Conservation (phyloP, 2,329 filamentous ascomycete species). For the Teratosphaeria nubilosa region DNA sequence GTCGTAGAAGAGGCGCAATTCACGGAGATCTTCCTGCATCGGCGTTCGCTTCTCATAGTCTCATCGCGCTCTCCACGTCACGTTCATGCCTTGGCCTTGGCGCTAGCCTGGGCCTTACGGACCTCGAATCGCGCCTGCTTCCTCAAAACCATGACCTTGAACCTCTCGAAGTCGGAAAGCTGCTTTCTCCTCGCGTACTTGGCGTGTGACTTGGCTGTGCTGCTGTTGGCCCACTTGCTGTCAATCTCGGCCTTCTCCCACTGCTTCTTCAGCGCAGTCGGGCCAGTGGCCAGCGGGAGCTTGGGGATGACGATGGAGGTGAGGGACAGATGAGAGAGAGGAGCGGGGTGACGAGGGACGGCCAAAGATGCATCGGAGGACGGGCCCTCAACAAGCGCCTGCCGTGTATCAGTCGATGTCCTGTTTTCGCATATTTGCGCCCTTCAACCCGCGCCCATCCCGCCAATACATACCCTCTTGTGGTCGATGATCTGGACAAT, state of each 20-base stretch:
- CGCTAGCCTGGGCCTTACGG: slow-evolving; percentile 89
- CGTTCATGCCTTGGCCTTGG: slow-evolving; percentile 59
- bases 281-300: slow-evolving; percentile 76
- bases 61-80: background rate
- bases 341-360: slow-evolving; percentile 77
- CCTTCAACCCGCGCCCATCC: background rate
- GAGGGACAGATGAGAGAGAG: slow-evolving; percentile 75
- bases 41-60: background rate
- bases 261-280: slow-evolving; percentile 69
- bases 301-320: slow-evolving; percentile 80
- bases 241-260: slow-evolving; percentile 93
- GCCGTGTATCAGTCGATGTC: slow-evolving; percentile 10
- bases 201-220: slow-evolving; percentile 88
- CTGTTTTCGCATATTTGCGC: background rate
- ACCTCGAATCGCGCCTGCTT: slow-evolving; percentile 98
- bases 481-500: slow-evolving; percentile 99
- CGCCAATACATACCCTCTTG: slow-evolving; percentile 81
- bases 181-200: slow-evolving; percentile 78
- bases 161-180: slow-evolving; percentile 97
- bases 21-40: background rate
- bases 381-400: slow-evolving; percentile 96
- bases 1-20: background rate
- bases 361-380: slow-evolving; percentile 67
- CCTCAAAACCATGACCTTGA: slow-evolving; percentile 99
- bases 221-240: slow-evolving; percentile 81